Conservation (phyloP, 495 filamentous ascomycete genomes). For the Hypoxylon rickii region DNA sequence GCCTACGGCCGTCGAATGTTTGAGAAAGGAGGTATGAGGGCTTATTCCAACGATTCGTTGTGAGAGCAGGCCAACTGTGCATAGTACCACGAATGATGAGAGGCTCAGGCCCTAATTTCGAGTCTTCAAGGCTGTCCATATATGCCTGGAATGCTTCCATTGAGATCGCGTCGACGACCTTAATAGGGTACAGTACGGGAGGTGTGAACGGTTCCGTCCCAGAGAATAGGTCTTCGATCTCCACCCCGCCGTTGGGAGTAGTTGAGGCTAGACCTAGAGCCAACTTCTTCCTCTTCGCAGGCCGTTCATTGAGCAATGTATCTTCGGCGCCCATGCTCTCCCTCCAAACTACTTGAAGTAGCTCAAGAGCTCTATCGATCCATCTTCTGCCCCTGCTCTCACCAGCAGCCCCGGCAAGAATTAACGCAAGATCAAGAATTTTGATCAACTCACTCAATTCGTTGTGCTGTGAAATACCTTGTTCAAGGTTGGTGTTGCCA, state of each 20-base stretch:
- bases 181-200: constrained; percentile 44
- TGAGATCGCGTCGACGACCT: constrained; percentile 45
- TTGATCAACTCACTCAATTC: constrained; percentile 58
- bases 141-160: constrained; percentile 69
- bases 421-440: constrained; percentile 76
- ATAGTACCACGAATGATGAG: constrained; percentile 70
- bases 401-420: constrained; percentile 75
- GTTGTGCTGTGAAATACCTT: constrained; percentile 33
- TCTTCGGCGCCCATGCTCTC: not conserved
- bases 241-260: constrained; percentile 28
- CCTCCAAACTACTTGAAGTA: constrained; percentile 46
- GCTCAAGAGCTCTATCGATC: constrained; percentile 59
- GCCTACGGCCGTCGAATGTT: constrained; percentile 75
- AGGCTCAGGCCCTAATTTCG: constrained; percentile 53
- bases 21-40: constrained; percentile 73
- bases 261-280: constrained; percentile 1
- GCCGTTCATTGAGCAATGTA: constrained; percentile 6
- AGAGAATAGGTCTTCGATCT: constrained; percentile 41
- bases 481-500: constrained; percentile 6
- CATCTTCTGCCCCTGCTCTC: constrained; percentile 55
- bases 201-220: constrained; percentile 48
- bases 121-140: constrained; percentile 44
- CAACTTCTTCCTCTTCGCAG: constrained; percentile 34
- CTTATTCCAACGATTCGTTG: constrained; percentile 68
- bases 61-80: constrained; percentile 79